phyloP scores from a whole-genome alignment of 2,329 filamentous ascomycete genomes.

The Cordyceps javanica region DNA sequence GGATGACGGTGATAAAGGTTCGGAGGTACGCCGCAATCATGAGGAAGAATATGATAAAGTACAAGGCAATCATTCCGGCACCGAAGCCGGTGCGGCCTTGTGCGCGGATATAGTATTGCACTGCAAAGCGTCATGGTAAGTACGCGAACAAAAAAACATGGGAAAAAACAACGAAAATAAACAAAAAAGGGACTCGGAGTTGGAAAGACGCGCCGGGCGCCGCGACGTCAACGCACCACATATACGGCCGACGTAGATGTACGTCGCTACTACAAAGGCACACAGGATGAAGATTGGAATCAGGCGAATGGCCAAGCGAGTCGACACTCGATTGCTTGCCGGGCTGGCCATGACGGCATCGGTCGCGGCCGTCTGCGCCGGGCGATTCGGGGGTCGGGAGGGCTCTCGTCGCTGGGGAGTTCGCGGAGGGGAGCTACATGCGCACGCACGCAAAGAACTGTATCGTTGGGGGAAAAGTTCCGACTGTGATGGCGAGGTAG shows the following conservation, averaged over 20 bases:
- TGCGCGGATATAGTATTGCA: slow-evolving; percentile 60
- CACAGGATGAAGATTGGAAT: slow-evolving; percentile 65
- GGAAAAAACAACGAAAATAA: too few species aligned
- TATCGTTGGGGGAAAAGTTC: too few species aligned
- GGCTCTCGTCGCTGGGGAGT: slow-evolving; percentile 1
- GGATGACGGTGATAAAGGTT: slow-evolving; percentile 59
- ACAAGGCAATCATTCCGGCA: slow-evolving; percentile 64
- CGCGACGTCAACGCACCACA: slow-evolving; percentile 60
- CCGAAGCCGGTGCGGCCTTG: slow-evolving; percentile 49
- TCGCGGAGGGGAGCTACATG: neutral
- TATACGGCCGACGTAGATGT: slow-evolving; percentile 60
- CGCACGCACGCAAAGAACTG: too few species aligned
- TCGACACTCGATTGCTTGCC: slow-evolving; percentile 23
- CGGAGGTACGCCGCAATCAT: slow-evolving; percentile 65
- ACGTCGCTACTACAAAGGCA: slow-evolving; percentile 63
- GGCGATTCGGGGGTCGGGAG: too few species aligned
- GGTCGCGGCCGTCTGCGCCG: neutral
- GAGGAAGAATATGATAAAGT: slow-evolving; percentile 64
- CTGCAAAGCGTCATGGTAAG: slow-evolving; percentile 33
- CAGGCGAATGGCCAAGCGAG: slow-evolving; percentile 40
- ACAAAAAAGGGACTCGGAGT: neutral
- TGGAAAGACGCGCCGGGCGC: neutral
- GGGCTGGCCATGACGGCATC: slow-evolving; percentile 28
- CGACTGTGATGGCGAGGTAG: too few species aligned
- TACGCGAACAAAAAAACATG: slow-evolving; percentile 5